These are phyloP conservation scores for Sclerotinia nivalis DNA, from an alignment of 2,329 filamentous ascomycete genomes.

Conservation along the genomic window DNA sequence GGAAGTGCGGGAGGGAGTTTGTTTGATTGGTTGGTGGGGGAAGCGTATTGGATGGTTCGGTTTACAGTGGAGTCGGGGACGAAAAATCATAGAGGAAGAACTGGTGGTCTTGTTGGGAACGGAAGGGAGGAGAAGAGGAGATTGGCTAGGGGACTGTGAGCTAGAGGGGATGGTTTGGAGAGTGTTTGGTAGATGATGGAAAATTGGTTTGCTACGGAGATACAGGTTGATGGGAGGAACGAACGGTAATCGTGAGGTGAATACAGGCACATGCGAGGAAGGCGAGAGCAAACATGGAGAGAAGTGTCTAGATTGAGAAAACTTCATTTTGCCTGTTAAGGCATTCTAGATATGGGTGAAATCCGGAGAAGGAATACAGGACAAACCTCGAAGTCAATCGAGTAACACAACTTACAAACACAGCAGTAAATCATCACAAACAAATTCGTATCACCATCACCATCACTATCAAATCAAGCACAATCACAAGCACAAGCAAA, in stretches of 20 bases:
- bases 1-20: neutral
- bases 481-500: neutral
- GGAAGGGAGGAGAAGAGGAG: neutral
- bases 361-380: neutral
- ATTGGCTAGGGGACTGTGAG: neutral
- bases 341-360: neutral
- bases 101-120: neutral
- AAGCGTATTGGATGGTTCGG: neutral
- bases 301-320: neutral
- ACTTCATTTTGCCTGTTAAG: neutral
- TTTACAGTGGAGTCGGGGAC: neutral
- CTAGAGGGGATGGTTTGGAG: neutral
- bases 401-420: neutral
- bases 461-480: neutral
- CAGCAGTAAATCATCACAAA: constrained; percentile 2
- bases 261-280: neutral
- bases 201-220: neutral
- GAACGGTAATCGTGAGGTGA: neutral
- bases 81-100: neutral
- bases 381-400: neutral
- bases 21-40: neutral
- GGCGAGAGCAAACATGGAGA: constrained; percentile 10
- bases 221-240: neutral
- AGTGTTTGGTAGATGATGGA: neutral
- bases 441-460: constrained; percentile 10